These are phyloP conservation scores for Filosporella fistucella DNA, from an alignment of 495 filamentous ascomycete genomes.

Conservation along the genomic window DNA sequence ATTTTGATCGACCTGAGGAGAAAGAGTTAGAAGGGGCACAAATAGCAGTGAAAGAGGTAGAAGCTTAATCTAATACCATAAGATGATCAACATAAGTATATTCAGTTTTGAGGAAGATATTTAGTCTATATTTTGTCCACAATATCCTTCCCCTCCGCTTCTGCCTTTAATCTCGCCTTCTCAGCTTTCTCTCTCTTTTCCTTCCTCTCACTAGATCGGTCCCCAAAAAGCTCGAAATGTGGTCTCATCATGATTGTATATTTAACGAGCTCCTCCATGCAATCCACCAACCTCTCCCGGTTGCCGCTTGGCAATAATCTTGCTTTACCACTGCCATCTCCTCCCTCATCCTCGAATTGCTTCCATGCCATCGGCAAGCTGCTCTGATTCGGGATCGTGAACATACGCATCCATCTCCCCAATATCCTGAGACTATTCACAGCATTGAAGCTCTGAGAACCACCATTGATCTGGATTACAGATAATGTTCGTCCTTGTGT, in stretches of 20 bases:
- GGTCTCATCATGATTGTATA: constrained; percentile 64
- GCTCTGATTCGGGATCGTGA: constrained; percentile 66
- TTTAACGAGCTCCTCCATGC: constrained; percentile 76
- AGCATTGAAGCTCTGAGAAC: constrained; percentile 68
- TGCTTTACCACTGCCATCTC: constrained; percentile 37
- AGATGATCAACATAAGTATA: too few species aligned
- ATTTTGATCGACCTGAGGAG: constrained; percentile 14
- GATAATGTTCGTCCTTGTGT: constrained; percentile 66
- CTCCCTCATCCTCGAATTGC: constrained; percentile 50
- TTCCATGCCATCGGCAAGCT: constrained; percentile 62
- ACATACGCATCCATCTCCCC: constrained; percentile 78
- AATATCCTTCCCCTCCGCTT: too few species aligned
- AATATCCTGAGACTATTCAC: constrained; percentile 68
- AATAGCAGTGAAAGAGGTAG: neutral
- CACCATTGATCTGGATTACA: constrained; percentile 61
- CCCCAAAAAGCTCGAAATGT: constrained; percentile 56
- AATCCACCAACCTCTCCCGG: constrained; percentile 65
- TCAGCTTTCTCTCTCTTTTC: constrained; percentile 37
- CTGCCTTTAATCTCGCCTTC: constrained; percentile 11
- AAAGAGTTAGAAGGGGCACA: neutral
- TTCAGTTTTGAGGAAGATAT: too few species aligned
- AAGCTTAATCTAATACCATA: constrained; percentile 1
- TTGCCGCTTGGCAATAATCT: constrained; percentile 58
- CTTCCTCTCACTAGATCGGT: constrained; percentile 58
- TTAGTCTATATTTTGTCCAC: too few species aligned